A percentile compares a stretch with the other conserved stretches of the same genome.
Evolutionary conservation across 352 stramenopile genomes (phyloP).

Genomic region (Nothophytophthora sp.): DNA sequence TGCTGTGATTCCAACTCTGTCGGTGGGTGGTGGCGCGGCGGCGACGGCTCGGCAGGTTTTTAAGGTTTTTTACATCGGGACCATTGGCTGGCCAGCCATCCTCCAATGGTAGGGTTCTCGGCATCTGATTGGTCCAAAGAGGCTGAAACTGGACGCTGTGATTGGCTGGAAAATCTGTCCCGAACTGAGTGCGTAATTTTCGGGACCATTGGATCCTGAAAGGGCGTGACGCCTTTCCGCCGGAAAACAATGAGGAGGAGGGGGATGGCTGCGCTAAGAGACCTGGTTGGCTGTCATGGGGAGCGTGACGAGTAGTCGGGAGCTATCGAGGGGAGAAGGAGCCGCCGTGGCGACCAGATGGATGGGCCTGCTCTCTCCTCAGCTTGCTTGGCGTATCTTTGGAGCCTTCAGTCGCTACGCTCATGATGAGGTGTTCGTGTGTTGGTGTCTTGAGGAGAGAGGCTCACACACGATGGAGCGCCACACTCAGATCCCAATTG

Average conservation of each 20-base stretch:
- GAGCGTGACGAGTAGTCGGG: too few relatives aligned
- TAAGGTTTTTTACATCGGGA: too few relatives aligned
- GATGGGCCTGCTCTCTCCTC: too few relatives aligned
- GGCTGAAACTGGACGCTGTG: not conserved
- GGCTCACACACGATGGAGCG: not conserved
- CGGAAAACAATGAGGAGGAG: not conserved
- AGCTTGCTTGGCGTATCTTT: too few relatives aligned
- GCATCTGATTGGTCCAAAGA: constrained; percentile 23
- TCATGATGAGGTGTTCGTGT: too few relatives aligned
- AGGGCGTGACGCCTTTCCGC: not conserved
- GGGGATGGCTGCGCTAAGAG: not conserved
- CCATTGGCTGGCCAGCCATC: constrained; percentile 39
- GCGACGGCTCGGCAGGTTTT: too few relatives aligned
- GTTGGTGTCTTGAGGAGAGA: not conserved
- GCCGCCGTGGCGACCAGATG: too few relatives aligned
- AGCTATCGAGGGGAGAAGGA: too few relatives aligned
- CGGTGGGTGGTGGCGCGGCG: constrained; percentile 12
- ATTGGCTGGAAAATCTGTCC: not conserved
- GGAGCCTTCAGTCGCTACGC: too few relatives aligned
- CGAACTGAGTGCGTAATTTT: not conserved
- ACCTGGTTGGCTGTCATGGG: not conserved
- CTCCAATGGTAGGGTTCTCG: too few relatives aligned
- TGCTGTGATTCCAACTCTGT: constrained; percentile 46
- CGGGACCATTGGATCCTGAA: constrained; percentile 4
- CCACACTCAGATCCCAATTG: constrained; percentile 34